Base-by-base conservation (phyloP, 1,284 basidiomycete genomes). In the Malassezia dermatis region DNA sequence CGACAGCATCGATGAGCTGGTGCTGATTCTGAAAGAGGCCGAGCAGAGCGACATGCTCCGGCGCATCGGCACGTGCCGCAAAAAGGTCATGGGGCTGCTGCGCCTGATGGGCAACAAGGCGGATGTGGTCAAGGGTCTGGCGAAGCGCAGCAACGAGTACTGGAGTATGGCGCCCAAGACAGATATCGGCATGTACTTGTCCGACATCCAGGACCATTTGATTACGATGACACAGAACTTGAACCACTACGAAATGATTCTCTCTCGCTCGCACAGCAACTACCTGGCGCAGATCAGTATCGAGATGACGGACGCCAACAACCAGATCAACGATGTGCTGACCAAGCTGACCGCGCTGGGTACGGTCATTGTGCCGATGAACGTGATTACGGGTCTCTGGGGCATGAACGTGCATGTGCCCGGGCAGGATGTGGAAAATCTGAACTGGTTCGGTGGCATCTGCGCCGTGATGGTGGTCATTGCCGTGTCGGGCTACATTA, bases 161-260 rank as follows among this genome's bases (percentile, higher is more conserved):
- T 99, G 94, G 94, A 84, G 87, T 52, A 87, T 98, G 8, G 93
- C 94, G 13, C 94, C 94, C 0, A 96, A 94, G 61, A 88, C 88
- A 8, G 93, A 99, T 75, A 98, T 99, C 62, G 91, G 93, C 1
- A 80, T 96, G 7, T 91, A 94, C 77, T 82, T 95, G 2, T 93
- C 88, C 6, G 90, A 94, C 79, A 67, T 72, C 17, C 72, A 89
- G 79, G 94, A 98, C 76, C 94, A 99, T 78, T 78, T 98, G 76
- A 96, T 98, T 77, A 99, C 94, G 27, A 98, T 98, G 90, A 99
- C 93, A 2, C 93, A 96, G 77, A 98, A 95, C 75, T 58, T 67
- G 60, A 68, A 68, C 52, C 67, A 70, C 59, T 71, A 69, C 48
- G 69, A 71, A 53, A 98, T 96, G 80, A 98, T 98, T 74, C 81